phyloP scores from a whole-genome alignment of 176 grass and related monocot genomes.

The Bothriochloa decipiens region DNA sequence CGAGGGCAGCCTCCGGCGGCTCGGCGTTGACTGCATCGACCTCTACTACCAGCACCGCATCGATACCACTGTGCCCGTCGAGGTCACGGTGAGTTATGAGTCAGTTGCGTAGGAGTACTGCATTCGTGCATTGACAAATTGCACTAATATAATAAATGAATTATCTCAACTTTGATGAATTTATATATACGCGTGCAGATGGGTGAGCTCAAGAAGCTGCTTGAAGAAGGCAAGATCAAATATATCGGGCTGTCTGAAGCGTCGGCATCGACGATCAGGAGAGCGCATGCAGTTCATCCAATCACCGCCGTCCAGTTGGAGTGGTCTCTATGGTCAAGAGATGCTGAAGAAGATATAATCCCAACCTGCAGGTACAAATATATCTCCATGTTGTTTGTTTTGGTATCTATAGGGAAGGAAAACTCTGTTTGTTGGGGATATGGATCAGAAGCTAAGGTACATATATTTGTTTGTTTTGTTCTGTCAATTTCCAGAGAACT shows the following conservation, averaged over 20 bases:
- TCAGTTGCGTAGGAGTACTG: background rate
- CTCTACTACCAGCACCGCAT: conserved; percentile 70
- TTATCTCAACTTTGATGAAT: no score
- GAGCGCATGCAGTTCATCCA: conserved; percentile 68
- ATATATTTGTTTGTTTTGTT: no score
- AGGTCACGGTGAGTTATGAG: conserved; percentile 50
- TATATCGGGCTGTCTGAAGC: conserved; percentile 66
- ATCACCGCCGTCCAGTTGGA: conserved; percentile 63
- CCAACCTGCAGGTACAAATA: conserved; percentile 55
- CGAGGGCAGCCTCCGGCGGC: conserved; percentile 37
- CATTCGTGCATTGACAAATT: no score
- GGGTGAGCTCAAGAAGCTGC: conserved; percentile 60
- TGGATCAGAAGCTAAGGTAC: no score
- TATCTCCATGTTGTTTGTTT: background rate
- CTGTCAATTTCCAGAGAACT: conserved; percentile 31
- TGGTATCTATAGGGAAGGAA: no score
- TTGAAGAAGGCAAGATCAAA: conserved; percentile 64
- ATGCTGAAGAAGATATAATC: conserved; percentile 36
- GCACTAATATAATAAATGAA: no score
- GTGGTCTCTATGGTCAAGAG: conserved; percentile 55
- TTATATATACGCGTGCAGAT: conserved; percentile 35
- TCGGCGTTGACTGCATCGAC: conserved; percentile 60
- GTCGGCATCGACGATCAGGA: conserved; percentile 55
- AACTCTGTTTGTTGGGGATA: no score
- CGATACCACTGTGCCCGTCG: conserved; percentile 49